phyloP scores from a whole-genome alignment of 345 rosid species.

The Citrus glauca region DNA sequence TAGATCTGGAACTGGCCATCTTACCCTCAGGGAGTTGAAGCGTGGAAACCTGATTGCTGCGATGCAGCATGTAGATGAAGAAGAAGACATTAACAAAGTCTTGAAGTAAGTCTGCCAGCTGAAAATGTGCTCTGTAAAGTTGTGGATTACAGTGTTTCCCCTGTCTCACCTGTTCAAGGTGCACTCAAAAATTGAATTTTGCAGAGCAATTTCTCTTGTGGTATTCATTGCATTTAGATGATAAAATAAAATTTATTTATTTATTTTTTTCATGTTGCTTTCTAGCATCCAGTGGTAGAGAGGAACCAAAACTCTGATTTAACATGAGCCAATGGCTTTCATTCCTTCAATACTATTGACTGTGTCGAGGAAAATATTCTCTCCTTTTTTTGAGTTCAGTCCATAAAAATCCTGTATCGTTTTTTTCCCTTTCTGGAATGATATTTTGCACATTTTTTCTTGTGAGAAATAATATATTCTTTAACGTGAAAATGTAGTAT shows the following conservation, averaged over 20 bases:
- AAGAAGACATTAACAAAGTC: constrained; percentile 96
- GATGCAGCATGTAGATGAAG: constrained; percentile 91
- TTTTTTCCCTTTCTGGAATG: background rate
- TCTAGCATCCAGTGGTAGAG: background rate
- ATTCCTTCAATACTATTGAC: background rate
- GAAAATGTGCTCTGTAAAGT: constrained; percentile 1
- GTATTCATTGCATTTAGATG: background rate
- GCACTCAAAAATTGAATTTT: background rate
- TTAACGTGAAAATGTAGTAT: background rate
- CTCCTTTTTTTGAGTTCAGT: background rate
- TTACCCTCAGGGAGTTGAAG: constrained; percentile 87
- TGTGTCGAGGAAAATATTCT: background rate
- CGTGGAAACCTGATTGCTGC: constrained; percentile 88
- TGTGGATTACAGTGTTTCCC: background rate
- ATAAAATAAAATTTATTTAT: background rate
- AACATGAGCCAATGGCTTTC: background rate
- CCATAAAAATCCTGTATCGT: background rate
- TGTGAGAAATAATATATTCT: background rate
- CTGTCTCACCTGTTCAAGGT: constrained; percentile 5
- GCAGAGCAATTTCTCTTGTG: background rate
- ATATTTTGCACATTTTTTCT: background rate
- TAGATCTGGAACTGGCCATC: constrained; percentile 82
- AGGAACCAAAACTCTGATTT: background rate
- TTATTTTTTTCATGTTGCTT: background rate
- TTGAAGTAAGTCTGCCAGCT: constrained; percentile 47